Evolutionary conservation across 1,139 yeast species (phyloP), one percentile per base, ranked within the genome.

Genomic region (Arxiozyma slooffiae): DNA sequence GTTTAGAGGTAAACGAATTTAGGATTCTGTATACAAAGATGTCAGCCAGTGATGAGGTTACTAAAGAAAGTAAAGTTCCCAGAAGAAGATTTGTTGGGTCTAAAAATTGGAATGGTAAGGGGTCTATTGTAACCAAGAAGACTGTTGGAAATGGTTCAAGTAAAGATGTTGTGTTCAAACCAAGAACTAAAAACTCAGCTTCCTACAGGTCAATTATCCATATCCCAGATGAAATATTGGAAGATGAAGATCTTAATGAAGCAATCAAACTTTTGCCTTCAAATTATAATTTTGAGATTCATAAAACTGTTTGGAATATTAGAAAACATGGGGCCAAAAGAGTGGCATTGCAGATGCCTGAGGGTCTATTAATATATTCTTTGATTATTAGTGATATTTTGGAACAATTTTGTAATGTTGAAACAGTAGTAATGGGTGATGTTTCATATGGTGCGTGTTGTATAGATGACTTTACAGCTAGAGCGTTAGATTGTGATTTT

Each of bases 381-480:
- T 76, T 95, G 55, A 78, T 92, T 43, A 80, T 92, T 20, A 77
- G 96, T 2, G 99, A 92, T 67, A 92, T 92, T 34, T 67, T 92
- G 40, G 96, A 89, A 63, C 96, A 90, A 67, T 90, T 92, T 61
- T 89, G 97, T 63, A 70, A 72, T 7, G 92, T 85, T 48, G 96
- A 90, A 62, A 86, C 92, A 0, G 75, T 94, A 1, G 95, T 92
- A 5, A 94, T 92, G 98, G 99, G 99, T 1, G 99, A 92, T 67
- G 98, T 92, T 0, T 88, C 97, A 0, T 92, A 92, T 62, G 99
- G 99, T 37, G 99, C 99, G 0, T 92, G 99, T 65, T 92, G 99
- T 69, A 89, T 92, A 49, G 99, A 92, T 66, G 99, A 92, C 65
- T 92, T 77, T 64, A 90, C 98, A 0, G 98, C 99, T 4, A 73